These are phyloP conservation scores for Hemisphaericaspora xylanilytica DNA, from an alignment of 1,139 yeast genomes.

Conservation along the genomic window DNA sequence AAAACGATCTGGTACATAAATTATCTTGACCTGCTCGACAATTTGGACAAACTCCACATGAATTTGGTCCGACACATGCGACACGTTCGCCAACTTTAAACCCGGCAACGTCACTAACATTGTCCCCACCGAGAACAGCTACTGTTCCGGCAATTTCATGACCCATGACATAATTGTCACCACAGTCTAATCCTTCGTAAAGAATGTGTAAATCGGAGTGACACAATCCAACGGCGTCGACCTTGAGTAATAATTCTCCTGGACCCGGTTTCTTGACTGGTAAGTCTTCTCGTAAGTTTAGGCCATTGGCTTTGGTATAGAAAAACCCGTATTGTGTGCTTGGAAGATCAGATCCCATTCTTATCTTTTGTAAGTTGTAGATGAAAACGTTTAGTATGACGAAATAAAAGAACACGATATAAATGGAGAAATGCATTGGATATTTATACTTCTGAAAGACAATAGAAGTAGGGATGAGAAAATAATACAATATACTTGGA, in stretches of 20 bases:
- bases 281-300: slow-evolving; percentile 11
- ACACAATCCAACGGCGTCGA: slow-evolving; percentile 55
- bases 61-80: slow-evolving; percentile 33
- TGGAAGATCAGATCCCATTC: slow-evolving; percentile 10
- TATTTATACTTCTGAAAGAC: not conserved
- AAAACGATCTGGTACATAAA: slow-evolving; percentile 26
- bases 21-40: slow-evolving; percentile 48
- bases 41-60: slow-evolving; percentile 44
- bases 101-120: slow-evolving; percentile 23
- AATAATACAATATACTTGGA: too few species aligned
- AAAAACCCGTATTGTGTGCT: slow-evolving; percentile 15
- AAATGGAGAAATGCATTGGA: slow-evolving; percentile 1
- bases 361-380: not conserved
- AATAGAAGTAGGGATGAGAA: too few species aligned
- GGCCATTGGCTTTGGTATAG: slow-evolving; percentile 12
- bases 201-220: slow-evolving; percentile 50
- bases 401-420: not conserved
- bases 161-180: slow-evolving; percentile 48
- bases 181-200: slow-evolving; percentile 19
- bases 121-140: slow-evolving; percentile 39
- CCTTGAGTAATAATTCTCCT: slow-evolving; percentile 41
- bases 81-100: slow-evolving; percentile 37
- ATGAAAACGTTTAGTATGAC: not conserved
- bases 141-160: slow-evolving; percentile 57
- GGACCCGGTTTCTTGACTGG: slow-evolving; percentile 40